Conservation (phyloP, 352 stramenopile species). For the Pythium volutum region DNA sequence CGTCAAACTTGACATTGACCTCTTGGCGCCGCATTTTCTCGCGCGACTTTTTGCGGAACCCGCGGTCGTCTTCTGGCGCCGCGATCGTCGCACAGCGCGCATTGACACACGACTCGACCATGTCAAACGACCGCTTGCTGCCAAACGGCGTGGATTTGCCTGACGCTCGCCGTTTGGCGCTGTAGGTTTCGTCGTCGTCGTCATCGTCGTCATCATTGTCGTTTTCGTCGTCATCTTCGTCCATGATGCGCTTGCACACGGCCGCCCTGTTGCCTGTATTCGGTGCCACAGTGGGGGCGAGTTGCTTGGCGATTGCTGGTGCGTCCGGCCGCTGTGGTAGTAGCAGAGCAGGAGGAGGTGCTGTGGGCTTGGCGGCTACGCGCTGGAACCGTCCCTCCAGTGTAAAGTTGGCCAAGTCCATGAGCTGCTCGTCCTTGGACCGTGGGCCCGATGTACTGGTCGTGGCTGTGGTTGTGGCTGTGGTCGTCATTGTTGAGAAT, state of each 20-base stretch:
- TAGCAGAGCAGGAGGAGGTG: not conserved
- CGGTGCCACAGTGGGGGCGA: not conserved
- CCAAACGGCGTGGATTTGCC: slow-evolving; percentile 2
- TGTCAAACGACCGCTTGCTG: slow-evolving; percentile 47
- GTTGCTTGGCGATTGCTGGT: not conserved
- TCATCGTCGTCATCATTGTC: not conserved
- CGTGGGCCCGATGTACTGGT: slow-evolving; percentile 24
- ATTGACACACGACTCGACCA: slow-evolving; percentile 41
- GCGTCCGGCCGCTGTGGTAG: not conserved
- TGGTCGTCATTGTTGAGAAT: not conserved
- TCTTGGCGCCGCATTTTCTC: slow-evolving; percentile 80
- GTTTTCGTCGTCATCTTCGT: slow-evolving; percentile 12
- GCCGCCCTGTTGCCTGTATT: slow-evolving; percentile 2
- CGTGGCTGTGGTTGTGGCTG: slow-evolving; percentile 23
- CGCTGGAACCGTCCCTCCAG: slow-evolving; percentile 34
- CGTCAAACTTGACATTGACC: slow-evolving; percentile 83
- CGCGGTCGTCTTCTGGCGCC: slow-evolving; percentile 49
- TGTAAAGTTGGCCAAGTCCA: slow-evolving; percentile 40
- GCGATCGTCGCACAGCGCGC: slow-evolving; percentile 53
- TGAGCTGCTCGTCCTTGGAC: slow-evolving; percentile 24
- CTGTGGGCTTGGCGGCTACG: not conserved
- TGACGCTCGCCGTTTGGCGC: not conserved
- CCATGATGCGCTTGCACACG: slow-evolving; percentile 42
- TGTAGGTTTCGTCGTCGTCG: not conserved
- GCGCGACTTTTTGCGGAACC: slow-evolving; percentile 69